Evolutionary conservation across 2,329 filamentous ascomycete species (phyloP), one percentile per base, ranked within the genome.

Genomic region (Chaetomiaceae sp.): DNA sequence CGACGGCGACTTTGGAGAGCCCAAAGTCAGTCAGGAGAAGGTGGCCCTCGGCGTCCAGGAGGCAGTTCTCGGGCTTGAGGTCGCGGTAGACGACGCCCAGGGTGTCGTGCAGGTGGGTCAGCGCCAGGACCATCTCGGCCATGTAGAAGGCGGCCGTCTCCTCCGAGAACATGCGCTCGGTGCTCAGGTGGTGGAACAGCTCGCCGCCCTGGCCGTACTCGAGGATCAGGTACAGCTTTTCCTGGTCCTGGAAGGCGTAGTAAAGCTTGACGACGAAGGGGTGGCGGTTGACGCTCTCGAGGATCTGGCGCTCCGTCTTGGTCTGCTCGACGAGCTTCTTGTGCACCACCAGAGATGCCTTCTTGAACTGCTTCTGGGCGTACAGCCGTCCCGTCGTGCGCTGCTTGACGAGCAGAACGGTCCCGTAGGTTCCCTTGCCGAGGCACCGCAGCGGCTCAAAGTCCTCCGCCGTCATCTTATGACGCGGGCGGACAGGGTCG

Each of bases 321-420:
- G 94, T 97, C 75, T 97, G 94, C 73, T 97, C 91, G 47, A 99
- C 84, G 29, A 97, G 81, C 69, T 91, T 91, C 78, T 96, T 96
- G 72, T 96, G 91, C 36, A 99, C 89, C 1, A 91, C 90, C 48
- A 99, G 76, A 8, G 91, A 95, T 0, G 95, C 94, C 73, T 99
- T 99, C 70, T 92, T 94, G 73, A 99, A 94, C 72, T 97, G 92
- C 76, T 99, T 99, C 75, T 99, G 95, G 1, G 94, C 95, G 66
- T 91, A 99, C 5, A 99, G 81, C 39, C 89, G 85, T 38, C 94
- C 94, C 2, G 91, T 96, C 27, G 83, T 75, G 47, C 83, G 84
- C 73, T 99, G 92, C 72, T 91, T 94, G 57, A 99, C 95, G 25
- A 99, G 80, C 42, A 96, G 75, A 11, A 99, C 95, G 0, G 92